phyloP scores from a whole-genome alignment of 1,284 basidiomycete genomes.

The Ceratobasidium sp. region DNA sequence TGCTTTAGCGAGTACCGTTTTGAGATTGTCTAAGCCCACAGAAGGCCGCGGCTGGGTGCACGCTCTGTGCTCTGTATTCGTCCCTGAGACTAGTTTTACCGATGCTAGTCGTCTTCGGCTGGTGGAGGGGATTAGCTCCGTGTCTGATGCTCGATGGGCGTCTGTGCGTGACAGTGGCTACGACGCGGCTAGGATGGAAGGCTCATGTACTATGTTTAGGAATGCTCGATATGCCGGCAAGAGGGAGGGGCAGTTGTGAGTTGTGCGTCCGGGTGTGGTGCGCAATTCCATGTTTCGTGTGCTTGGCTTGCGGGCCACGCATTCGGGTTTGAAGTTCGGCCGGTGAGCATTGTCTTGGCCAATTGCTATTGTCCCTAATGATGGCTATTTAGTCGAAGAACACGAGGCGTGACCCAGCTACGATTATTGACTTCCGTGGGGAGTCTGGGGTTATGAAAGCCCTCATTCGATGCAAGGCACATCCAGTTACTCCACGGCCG shows the following conservation, averaged over 20 bases:
- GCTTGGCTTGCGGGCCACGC: conserved; percentile 85
- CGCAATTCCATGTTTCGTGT: conserved; percentile 88
- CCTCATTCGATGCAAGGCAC: conserved; percentile 83
- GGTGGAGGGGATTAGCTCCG: conserved; percentile 87
- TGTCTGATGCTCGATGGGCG: conserved; percentile 61
- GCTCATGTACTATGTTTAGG: conserved; percentile 64
- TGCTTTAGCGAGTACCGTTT: conserved; percentile 67
- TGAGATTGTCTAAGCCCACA: conserved; percentile 91
- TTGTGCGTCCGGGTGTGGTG: conserved; percentile 75
- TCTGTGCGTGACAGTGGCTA: conserved; percentile 59
- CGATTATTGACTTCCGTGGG: conserved; percentile 85
- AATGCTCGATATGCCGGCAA: conserved; percentile 64
- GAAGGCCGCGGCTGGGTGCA: conserved; percentile 96
- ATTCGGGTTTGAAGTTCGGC: conserved; percentile 91
- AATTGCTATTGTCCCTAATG: conserved; percentile 24
- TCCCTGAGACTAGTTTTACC: conserved; percentile 83
- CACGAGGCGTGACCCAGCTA: conserved; percentile 71
- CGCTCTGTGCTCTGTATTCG: conserved; percentile 88
- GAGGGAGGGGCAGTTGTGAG: conserved; percentile 82
- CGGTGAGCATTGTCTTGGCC: conserved; percentile 63
- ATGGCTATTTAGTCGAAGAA: conserved; percentile 70
- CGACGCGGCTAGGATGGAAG: conserved; percentile 1
- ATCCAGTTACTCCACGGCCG: conserved; percentile 72
- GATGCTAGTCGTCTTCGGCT: conserved; percentile 75
- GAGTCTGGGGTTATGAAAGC: conserved; percentile 85